These are phyloP conservation scores for Hirschfeldia incana DNA, from an alignment of 345 rosid species.

Conservation along the genomic window DNA sequence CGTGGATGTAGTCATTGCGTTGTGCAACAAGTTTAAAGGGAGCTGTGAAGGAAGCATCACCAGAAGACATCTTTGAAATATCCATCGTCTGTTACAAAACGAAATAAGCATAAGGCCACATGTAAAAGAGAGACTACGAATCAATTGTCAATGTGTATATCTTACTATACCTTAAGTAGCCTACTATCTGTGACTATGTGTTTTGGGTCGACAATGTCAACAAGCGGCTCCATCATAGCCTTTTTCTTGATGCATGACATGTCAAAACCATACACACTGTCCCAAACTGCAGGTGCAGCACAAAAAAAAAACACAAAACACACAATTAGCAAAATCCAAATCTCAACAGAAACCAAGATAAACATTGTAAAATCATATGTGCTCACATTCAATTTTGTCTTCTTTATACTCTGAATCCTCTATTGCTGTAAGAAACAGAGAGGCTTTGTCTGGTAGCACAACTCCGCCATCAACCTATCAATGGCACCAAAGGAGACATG, in stretches of 20 bases:
- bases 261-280: too few species aligned
- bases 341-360: neutral
- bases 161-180: constrained; percentile 67
- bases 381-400: constrained; percentile 88
- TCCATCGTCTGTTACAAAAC: constrained; percentile 75
- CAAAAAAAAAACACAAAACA: neutral
- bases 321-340: neutral
- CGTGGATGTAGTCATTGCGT: constrained; percentile 94
- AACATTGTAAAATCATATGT: neutral
- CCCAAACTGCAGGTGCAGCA: constrained; percentile 37
- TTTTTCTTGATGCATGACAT: too few species aligned
- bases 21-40: constrained; percentile 92
- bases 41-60: constrained; percentile 94
- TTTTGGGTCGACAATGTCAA: constrained; percentile 88
- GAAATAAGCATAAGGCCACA: constrained; percentile 19
- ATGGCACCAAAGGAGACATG: neutral
- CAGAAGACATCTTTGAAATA: constrained; percentile 88
- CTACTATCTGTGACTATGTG: constrained; percentile 82
- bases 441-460: neutral
- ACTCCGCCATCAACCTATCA: neutral
- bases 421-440: constrained; percentile 45
- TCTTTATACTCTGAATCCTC: constrained; percentile 97
- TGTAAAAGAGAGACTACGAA: neutral
- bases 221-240: constrained; percentile 93
- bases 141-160: constrained; percentile 10